Evolutionary conservation across 257 asterid genomes (phyloP).

Genomic region (Ilex asprella): DNA sequence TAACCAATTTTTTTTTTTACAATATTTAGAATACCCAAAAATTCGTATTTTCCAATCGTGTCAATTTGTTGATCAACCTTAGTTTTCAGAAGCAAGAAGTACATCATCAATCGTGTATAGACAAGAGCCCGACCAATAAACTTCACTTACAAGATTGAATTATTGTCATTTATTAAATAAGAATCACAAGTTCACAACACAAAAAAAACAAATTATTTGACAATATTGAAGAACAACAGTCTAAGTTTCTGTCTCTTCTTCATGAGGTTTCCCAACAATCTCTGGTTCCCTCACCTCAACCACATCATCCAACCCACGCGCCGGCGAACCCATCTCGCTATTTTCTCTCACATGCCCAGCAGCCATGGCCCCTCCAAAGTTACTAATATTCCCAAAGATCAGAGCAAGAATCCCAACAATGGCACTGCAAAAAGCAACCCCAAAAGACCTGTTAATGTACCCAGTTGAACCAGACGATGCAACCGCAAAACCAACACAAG

Average conservation of each 20-base stretch:
- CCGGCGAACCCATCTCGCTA: conserved; percentile 47
- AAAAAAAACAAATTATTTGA: no score
- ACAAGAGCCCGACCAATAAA: no score
- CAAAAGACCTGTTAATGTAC: conserved; percentile 51
- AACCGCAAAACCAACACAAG: conserved; percentile 66
- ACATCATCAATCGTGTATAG: no score
- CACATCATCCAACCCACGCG: conserved; percentile 20
- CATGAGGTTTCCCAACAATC: conserved; percentile 19
- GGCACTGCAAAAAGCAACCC: conserved; percentile 53
- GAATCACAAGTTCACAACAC: no score
- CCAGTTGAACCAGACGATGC: conserved; percentile 49
- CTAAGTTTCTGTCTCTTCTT: conserved; percentile 29
- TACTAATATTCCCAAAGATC: conserved; percentile 75
- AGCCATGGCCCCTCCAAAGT: conserved; percentile 72
- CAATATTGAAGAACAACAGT: neutral
- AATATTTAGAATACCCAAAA: no score
- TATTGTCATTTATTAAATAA: no score
- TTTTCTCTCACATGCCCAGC: conserved; percentile 55
- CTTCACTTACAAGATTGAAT: no score
- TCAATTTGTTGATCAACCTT: no score
- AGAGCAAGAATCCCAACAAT: conserved; percentile 47
- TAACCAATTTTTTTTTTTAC: no score
- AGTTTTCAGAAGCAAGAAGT: no score
- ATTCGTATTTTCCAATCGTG: no score
- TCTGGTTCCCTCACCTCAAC: conserved; percentile 28